A percentile compares a stretch with the other conserved stretches of the same genome.
phyloP scores from a whole-genome alignment of 345 rosid genomes.

The Aurinia saxatilis region DNA sequence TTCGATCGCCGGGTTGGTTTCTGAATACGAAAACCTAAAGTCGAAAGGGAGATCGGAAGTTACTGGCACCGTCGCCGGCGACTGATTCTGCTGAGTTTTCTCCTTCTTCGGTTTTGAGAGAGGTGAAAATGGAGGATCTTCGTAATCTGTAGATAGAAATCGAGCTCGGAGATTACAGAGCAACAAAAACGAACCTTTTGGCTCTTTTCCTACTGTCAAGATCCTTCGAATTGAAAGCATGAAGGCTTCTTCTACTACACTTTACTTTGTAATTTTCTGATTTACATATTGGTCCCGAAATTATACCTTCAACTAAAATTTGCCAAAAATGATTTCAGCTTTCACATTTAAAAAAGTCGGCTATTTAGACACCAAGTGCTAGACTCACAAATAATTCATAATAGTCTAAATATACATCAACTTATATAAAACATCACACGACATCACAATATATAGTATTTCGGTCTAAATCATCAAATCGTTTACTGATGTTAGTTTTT shows the following conservation, averaged over 20 bases:
- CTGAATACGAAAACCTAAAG: conserved; percentile 76
- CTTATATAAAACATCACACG: too few species aligned
- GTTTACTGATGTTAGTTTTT: too few species aligned
- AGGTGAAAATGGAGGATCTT: conserved; percentile 33
- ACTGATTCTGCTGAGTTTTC: conserved; percentile 4
- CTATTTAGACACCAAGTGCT: too few species aligned
- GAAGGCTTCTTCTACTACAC: background rate
- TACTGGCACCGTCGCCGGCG: conserved; percentile 18
- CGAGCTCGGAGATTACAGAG: conserved; percentile 15
- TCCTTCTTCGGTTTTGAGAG: conserved; percentile 18
- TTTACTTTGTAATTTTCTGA: too few species aligned
- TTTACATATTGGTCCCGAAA: too few species aligned
- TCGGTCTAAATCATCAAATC: too few species aligned
- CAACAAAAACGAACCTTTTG: background rate
- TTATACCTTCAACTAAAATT: background rate
- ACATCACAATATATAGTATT: too few species aligned
- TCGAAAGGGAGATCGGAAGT: conserved; percentile 73
- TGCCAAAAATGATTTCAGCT: background rate
- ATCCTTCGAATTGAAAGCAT: conserved; percentile 24
- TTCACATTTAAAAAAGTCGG: too few species aligned
- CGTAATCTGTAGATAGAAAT: conserved; percentile 22
- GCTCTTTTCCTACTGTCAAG: conserved; percentile 11
- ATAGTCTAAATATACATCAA: too few species aligned
- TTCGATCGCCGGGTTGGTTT: conserved; percentile 42
- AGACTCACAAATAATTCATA: too few species aligned